Conservation (phyloP, 1,284 basidiomycete genomes). For the Exsudoporus floridanus region DNA sequence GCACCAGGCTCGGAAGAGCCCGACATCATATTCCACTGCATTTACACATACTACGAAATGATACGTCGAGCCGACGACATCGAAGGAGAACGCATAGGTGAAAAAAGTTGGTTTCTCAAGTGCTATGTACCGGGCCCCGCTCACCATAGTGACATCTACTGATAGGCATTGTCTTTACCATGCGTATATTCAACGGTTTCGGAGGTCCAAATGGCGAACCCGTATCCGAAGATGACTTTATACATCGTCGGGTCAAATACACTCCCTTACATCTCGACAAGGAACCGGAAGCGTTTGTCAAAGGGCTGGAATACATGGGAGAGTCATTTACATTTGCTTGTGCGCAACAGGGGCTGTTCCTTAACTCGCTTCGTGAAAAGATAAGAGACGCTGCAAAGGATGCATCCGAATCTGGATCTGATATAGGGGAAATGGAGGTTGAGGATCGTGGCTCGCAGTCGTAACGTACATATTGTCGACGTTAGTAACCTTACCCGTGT, state of each 20-base stretch:
- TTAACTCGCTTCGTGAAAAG: constrained; percentile 54
- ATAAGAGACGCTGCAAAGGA: constrained; percentile 41
- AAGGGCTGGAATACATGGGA: constrained; percentile 58
- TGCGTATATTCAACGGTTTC: constrained; percentile 47
- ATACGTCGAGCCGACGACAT: constrained; percentile 28
- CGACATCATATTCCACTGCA: constrained; percentile 49
- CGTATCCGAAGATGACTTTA: constrained; percentile 34
- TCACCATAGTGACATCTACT: constrained; percentile 2
- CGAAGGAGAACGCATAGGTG: constrained; percentile 31
- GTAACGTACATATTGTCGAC: constrained; percentile 3
- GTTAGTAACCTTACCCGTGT: constrained; percentile 12
- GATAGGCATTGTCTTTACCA: constrained; percentile 60
- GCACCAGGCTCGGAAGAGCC: constrained; percentile 30
- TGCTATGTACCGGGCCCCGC: background rate
- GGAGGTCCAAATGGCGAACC: constrained; percentile 35
- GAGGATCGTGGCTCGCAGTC: constrained; percentile 12
- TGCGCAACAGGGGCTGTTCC: constrained; percentile 62
- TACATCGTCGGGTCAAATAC: constrained; percentile 53
- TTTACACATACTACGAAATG: constrained; percentile 50
- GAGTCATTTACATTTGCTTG: constrained; percentile 65
- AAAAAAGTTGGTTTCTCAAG: constrained; percentile 39
- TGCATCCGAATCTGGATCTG: constrained; percentile 33
- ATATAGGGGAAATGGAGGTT: constrained; percentile 33
- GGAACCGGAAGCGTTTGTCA: constrained; percentile 52
- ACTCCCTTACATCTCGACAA: constrained; percentile 62